A percentile compares a stretch with the other conserved stretches of the same genome.
These are phyloP conservation scores for Zymoseptoria brevis DNA, from an alignment of 2,329 filamentous ascomycete species.

Conservation along the genomic window DNA sequence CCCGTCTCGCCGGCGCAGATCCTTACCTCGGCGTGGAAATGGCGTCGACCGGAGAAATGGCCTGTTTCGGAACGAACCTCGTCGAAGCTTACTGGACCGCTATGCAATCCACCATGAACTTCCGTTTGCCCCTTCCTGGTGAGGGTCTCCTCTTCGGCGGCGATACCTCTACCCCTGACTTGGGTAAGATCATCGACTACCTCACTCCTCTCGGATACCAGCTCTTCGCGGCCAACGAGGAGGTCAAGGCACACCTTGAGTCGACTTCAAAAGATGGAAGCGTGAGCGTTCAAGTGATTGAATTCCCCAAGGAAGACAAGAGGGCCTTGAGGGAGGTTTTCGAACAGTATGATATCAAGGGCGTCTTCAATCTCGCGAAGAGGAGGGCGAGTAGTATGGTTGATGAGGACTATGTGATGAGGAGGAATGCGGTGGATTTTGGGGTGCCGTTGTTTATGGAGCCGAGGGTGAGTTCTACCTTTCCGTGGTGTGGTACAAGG, in stretches of 20 bases:
- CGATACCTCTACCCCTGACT: conserved; percentile 60
- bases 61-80: conserved; percentile 93
- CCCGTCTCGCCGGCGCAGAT: conserved; percentile 90
- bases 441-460: conserved; percentile 98
- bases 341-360: conserved; percentile 90
- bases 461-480: conserved; percentile 67
- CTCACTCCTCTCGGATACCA: conserved; percentile 88
- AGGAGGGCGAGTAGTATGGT: conserved; percentile 72
- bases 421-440: conserved; percentile 92
- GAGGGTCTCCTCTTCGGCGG: conserved; percentile 94
- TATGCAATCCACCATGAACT: conserved; percentile 97
- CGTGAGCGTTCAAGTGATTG: conserved; percentile 76
- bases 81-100: conserved; percentile 97
- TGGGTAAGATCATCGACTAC: conserved; percentile 77
- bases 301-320: conserved; percentile 96
- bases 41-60: conserved; percentile 94
- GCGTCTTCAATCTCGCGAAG: conserved; percentile 89
- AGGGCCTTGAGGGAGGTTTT: conserved; percentile 89
- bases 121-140: conserved; percentile 88
- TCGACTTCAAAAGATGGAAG: conserved; percentile 54
- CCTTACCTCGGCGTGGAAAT: conserved; percentile 98
- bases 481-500: too few species aligned
- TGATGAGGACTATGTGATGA: conserved; percentile 96
- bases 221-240: conserved; percentile 73
- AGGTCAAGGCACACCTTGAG: conserved; percentile 80